Conservation (phyloP, 1,284 basidiomycete genomes). For the Caloboletus firmus region DNA sequence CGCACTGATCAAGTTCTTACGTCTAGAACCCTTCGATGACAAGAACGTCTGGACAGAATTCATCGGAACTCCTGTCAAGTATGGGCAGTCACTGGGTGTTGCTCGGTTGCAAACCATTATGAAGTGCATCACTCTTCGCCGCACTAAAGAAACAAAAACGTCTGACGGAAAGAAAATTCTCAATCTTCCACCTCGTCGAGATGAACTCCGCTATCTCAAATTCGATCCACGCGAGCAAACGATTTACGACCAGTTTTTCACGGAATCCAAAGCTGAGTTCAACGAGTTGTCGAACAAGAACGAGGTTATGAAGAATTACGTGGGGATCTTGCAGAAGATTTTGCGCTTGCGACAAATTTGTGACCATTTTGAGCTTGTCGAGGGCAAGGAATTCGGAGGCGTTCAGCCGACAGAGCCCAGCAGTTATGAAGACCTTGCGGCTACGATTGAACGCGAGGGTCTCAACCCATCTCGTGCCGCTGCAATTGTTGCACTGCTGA, state of each 20-base stretch:
- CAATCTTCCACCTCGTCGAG: conserved; percentile 82
- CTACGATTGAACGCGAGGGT: conserved; percentile 79
- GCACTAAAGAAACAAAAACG: conserved; percentile 89
- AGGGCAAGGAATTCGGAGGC: conserved; percentile 65
- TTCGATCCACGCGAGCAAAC: conserved; percentile 82
- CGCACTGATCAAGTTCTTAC: conserved; percentile 94
- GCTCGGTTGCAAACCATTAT: conserved; percentile 96
- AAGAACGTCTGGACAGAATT: conserved; percentile 91
- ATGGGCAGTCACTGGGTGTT: conserved; percentile 87
- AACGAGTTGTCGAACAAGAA: conserved; percentile 82
- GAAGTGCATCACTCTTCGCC: conserved; percentile 93
- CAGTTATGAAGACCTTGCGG: conserved; percentile 72
- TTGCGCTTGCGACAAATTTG: conserved; percentile 95
- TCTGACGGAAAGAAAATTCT: conserved; percentile 85
- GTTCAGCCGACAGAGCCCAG: conserved; percentile 40
- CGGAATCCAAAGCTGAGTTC: conserved; percentile 88
- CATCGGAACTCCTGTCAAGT: conserved; percentile 90
- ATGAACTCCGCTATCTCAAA: conserved; percentile 83
- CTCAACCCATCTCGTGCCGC: conserved; percentile 73
- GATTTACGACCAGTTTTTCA: conserved; percentile 88
- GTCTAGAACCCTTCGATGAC: conserved; percentile 90
- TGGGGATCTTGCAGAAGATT: conserved; percentile 95
- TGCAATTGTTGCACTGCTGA: conserved; percentile 77
- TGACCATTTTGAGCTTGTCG: conserved; percentile 91
- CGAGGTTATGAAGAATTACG: conserved; percentile 97